Evolutionary conservation across 1,139 yeast species (phyloP).

Genomic region (Lodderomyces parapsilosis): DNA sequence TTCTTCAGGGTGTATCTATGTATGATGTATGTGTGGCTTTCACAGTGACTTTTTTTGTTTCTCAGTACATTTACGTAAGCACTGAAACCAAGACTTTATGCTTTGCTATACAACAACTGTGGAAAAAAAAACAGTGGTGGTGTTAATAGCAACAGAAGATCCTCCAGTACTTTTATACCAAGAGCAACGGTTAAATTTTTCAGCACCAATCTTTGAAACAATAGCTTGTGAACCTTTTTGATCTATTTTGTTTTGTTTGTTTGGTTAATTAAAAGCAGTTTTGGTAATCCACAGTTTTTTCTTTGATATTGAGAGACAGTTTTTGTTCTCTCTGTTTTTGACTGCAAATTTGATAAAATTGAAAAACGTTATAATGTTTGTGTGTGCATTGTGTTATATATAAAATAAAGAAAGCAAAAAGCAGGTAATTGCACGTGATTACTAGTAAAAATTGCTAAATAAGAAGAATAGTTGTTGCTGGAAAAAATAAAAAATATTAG

Average conservation of each 20-base stretch:
- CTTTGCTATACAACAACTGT: background rate
- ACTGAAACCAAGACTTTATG: background rate
- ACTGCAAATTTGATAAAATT: no score
- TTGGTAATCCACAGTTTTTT: background rate
- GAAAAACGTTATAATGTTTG: no score
- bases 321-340: no score
- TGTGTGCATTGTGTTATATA: background rate
- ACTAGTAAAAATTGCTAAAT: background rate
- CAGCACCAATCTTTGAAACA: background rate
- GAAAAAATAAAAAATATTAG: no score
- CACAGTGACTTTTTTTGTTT: background rate
- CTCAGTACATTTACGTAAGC: no score
- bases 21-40: no score
- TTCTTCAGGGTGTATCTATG: no score
- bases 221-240: background rate
- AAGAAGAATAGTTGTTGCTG: no score
- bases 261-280: background rate
- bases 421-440: conserved; percentile 5
- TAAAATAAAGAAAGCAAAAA: background rate
- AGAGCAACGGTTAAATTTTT: background rate
- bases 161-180: background rate
- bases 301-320: no score
- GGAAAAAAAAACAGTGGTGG: background rate
- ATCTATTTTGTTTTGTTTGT: background rate
- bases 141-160: background rate